phyloP scores from a whole-genome alignment of 345 rosid genomes.

The Arabidopsis arenosa region DNA sequence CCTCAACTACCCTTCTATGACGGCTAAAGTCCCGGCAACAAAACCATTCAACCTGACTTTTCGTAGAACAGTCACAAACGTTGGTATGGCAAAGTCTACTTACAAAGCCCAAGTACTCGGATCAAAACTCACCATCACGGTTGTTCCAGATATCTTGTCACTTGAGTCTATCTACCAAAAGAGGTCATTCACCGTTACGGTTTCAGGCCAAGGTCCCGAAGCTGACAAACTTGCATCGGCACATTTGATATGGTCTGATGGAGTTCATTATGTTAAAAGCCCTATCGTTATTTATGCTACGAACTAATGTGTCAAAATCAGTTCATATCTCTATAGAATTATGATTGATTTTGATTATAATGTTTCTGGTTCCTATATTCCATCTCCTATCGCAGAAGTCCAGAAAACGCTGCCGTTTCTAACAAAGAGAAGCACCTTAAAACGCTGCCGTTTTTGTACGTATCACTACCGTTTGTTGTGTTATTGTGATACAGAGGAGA shows the following conservation, averaged over 20 bases:
- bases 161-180: slow-evolving; percentile 47
- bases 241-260: slow-evolving; percentile 50
- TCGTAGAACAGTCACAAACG: slow-evolving; percentile 64
- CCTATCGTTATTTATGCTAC: slow-evolving; percentile 40
- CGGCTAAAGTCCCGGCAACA: slow-evolving; percentile 26
- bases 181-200: slow-evolving; percentile 51
- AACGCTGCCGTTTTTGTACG: not conserved
- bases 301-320: not conserved
- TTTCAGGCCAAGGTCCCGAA: slow-evolving; percentile 13
- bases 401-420: not conserved
- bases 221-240: slow-evolving; percentile 15
- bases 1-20: slow-evolving; percentile 61
- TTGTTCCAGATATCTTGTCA: slow-evolving; percentile 47
- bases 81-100: slow-evolving; percentile 48
- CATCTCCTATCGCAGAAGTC: not conserved
- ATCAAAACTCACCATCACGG: slow-evolving; percentile 32
- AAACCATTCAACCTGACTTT: slow-evolving; percentile 42
- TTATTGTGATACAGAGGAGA: not conserved
- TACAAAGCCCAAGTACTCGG: slow-evolving; percentile 46
- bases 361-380: not conserved
- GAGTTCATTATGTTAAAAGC: slow-evolving; percentile 39
- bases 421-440: not conserved
- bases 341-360: slow-evolving; percentile 5
- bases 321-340: not conserved
- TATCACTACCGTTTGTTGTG: not conserved